Evolutionary conservation across 768 basidiomycete genomes (phyloP), one percentile per base, ranked within the genome.

Genomic region (Austroboletus eburneus): DNA sequence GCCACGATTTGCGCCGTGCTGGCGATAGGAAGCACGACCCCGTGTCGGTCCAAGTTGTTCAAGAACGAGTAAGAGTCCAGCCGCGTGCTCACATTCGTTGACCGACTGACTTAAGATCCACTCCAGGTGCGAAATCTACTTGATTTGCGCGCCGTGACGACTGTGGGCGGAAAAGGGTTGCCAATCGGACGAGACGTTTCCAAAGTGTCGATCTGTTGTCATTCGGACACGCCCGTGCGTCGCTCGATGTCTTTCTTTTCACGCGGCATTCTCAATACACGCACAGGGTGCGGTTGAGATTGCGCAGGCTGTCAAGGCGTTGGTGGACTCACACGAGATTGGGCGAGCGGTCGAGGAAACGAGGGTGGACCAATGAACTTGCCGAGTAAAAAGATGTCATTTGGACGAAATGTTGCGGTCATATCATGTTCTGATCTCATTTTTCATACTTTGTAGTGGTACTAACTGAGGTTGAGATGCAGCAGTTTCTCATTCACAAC

Each of bases 181-280:
- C 72, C 75, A 3, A 61, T 81, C 2, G 73, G 72, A 5, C 58
- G 65, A 5, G 68, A 70, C 40, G 56, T 82, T 9, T 45, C 54
- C 0, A 76, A 79, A 42, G 77, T 83, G 0, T 76, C 81, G 4
- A 82, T 84, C 18, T 84, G 80, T 45, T 78, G 78, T 48, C 82
- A 83, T 57, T 83, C 80, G 0, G 81, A 83, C 46, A 82, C 79
- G 1, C 79, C 82, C 1, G 78, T 82, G 32, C 57, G 79, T 24
- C 9, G 30, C 30, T 5, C 9, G 10, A n/a, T 32, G 32, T 43
- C 37, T 1, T 5, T 12, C 8, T 8, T 18, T 4, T 4, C 13
- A 37, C 41, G 22, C 29, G 25, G 25, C 53, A 9, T 2, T 30
- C 5, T n/a, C 41, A 41, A 52, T 20, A 20, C 18, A 5, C 9